Evolutionary conservation across 495 filamentous ascomycete genomes (phyloP).

Genomic region (Parmelia sp.): DNA sequence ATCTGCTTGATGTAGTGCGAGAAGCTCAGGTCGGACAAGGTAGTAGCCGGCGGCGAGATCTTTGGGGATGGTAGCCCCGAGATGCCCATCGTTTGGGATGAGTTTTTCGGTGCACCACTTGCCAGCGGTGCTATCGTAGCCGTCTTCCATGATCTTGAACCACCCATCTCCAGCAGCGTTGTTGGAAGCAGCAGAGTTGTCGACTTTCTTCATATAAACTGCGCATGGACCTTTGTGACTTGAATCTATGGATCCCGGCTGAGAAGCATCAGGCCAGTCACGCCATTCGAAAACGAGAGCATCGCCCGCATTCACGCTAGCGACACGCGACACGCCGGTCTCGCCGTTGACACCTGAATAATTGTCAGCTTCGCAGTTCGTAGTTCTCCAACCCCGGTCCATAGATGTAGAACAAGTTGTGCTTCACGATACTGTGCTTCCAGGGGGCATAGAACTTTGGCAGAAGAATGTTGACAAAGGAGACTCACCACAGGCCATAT

Average conservation of each 20-base stretch:
- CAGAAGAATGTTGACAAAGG: neutral
- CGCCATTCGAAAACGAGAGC: conserved; percentile 60
- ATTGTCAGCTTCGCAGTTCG: neutral
- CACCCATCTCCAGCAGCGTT: conserved; percentile 57
- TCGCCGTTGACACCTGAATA: conserved; percentile 50
- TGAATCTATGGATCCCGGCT: conserved; percentile 50
- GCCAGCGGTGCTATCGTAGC: conserved; percentile 46
- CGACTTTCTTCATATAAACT: conserved; percentile 64
- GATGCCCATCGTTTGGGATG: conserved; percentile 55
- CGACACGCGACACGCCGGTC: conserved; percentile 52
- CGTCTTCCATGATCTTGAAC: conserved; percentile 73
- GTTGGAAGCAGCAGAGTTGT: conserved; percentile 36
- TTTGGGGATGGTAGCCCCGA: conserved; percentile 52
- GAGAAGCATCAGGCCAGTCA: conserved; percentile 49
- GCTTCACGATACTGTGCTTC: conserved; percentile 4
- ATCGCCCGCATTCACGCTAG: conserved; percentile 45
- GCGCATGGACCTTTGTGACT: conserved; percentile 66
- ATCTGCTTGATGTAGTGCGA: conserved; percentile 60
- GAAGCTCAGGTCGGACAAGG: conserved; percentile 58
- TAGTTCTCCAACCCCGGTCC: neutral
- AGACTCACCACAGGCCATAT: conserved; percentile 65
- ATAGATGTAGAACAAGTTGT: neutral
- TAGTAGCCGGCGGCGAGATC: conserved; percentile 60
- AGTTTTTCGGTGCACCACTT: conserved; percentile 66
- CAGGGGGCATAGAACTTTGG: neutral